Percentiles rank a stretch among this genome's conserved stretches.
phyloP scores from a whole-genome alignment of 2,329 filamentous ascomycete genomes.

The Hymenoscyphus infarciens region DNA sequence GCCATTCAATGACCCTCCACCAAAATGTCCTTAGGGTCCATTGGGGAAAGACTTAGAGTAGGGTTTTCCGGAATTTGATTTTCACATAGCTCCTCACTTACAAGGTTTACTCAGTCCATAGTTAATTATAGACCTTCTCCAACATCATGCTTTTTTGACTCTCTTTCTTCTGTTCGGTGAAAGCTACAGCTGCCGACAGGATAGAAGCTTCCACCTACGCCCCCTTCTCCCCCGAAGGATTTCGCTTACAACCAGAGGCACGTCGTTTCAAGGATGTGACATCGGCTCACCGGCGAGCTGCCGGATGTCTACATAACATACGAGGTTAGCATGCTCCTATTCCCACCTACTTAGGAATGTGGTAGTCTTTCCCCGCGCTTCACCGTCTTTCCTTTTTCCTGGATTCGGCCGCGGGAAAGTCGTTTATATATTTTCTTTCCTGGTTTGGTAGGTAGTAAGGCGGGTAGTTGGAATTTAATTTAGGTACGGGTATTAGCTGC shows the following conservation, averaged over 20 bases:
- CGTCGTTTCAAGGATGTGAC: background rate
- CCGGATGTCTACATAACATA: background rate
- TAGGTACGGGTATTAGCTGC: background rate
- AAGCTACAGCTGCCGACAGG: too few species aligned
- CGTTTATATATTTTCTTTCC: background rate
- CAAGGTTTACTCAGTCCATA: background rate
- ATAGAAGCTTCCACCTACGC: background rate
- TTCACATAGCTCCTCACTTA: background rate
- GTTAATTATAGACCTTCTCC: background rate
- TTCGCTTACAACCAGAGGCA: slow-evolving; percentile 2
- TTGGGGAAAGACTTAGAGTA: background rate
- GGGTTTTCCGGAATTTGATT: background rate
- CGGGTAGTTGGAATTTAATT: background rate
- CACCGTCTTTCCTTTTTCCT: background rate
- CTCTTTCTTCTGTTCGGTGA: too few species aligned
- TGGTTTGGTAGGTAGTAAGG: slow-evolving; percentile 1
- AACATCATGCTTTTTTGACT: background rate
- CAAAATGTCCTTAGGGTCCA: background rate
- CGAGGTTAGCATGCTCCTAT: background rate
- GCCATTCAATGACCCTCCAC: slow-evolving; percentile 20
- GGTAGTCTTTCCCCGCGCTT: background rate
- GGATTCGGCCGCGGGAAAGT: background rate
- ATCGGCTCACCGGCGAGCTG: background rate
- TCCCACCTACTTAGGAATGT: background rate
- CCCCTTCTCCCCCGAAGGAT: slow-evolving; percentile 7